Percentiles rank a stretch among this genome's conserved stretches.
phyloP scores from a whole-genome alignment of 805 yeast genomes.

The Metschnikowia lochheadii region DNA sequence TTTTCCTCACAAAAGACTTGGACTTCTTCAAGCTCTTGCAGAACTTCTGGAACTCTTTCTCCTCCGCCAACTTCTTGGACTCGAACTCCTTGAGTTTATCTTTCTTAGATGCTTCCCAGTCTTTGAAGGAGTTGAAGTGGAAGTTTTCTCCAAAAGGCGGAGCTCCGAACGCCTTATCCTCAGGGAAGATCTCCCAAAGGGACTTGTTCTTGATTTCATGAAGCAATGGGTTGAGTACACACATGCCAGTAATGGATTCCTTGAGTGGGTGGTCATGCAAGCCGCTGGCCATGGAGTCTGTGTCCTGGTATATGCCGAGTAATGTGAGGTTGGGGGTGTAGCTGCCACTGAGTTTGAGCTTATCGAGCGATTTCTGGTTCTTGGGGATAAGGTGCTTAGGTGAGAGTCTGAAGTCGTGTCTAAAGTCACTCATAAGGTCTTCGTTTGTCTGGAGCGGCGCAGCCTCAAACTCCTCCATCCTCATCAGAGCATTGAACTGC shows the following conservation, averaged over 20 bases:
- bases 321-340: slow-evolving; percentile 11
- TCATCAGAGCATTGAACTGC: slow-evolving; percentile 14
- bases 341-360: slow-evolving; percentile 1
- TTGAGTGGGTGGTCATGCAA: slow-evolving; percentile 37
- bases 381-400: slow-evolving; percentile 7
- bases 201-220: slow-evolving; percentile 36
- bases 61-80: slow-evolving; percentile 16
- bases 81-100: slow-evolving; percentile 19
- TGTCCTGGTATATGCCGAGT: slow-evolving; percentile 8
- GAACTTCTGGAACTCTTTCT: slow-evolving; percentile 21
- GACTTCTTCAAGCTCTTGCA: slow-evolving; percentile 19
- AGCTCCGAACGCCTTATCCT: slow-evolving; percentile 29
- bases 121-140: slow-evolving; percentile 27
- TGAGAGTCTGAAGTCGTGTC: slow-evolving; percentile 8
- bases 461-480: slow-evolving; percentile 9
- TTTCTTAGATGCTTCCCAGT: slow-evolving; percentile 31
- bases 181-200: slow-evolving; percentile 38
- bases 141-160: slow-evolving; percentile 32
- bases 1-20: slow-evolving; percentile 24
- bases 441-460: slow-evolving; percentile 2
- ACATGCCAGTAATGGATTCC: slow-evolving; percentile 37
- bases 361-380: slow-evolving; percentile 1
- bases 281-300: slow-evolving; percentile 19
- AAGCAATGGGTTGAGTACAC: slow-evolving; percentile 32
- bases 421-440: slow-evolving; percentile 9